Evolutionary conservation across 495 filamentous ascomycete genomes (phyloP).

Genomic region (Massariosphaeria phaeospora): DNA sequence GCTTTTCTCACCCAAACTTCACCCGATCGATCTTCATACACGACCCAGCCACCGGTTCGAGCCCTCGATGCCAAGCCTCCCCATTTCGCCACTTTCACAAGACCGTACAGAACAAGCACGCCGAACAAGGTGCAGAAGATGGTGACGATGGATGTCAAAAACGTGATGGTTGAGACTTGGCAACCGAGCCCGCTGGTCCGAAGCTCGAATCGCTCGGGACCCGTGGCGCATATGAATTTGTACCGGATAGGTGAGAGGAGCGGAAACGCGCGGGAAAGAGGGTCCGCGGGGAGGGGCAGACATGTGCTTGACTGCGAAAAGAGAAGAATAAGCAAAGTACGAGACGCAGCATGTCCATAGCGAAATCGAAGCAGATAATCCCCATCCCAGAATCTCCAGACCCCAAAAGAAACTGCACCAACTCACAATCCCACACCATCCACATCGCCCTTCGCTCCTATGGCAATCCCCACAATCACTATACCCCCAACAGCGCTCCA

Average conservation of each 20-base stretch:
- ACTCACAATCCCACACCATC: conserved; percentile 55
- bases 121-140: conserved; percentile 41
- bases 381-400: not conserved
- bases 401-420: not conserved
- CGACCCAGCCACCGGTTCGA: conserved; percentile 27
- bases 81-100: conserved; percentile 34
- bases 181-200: conserved; percentile 49
- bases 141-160: conserved; percentile 43
- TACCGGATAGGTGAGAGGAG: conserved; percentile 47
- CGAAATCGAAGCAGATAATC: not conserved
- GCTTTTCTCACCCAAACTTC: conserved; percentile 17
- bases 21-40: conserved; percentile 14
- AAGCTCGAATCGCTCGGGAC: conserved; percentile 52
- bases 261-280: conserved; percentile 37
- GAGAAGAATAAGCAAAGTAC: not conserved
- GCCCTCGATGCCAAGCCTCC: conserved; percentile 29
- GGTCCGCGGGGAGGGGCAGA: conserved; percentile 43
- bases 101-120: conserved; percentile 34
- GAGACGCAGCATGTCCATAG: not conserved
- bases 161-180: conserved; percentile 48
- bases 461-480: conserved; percentile 32
- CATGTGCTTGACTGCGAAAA: conserved; percentile 48
- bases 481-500: conserved; percentile 30
- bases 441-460: conserved; percentile 39
- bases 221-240: conserved; percentile 47